Percentiles rank a stretch among this genome's conserved stretches.
Conservation (phyloP, 1,284 basidiomycete species). For the Microbotryomycetes sp. region DNA sequence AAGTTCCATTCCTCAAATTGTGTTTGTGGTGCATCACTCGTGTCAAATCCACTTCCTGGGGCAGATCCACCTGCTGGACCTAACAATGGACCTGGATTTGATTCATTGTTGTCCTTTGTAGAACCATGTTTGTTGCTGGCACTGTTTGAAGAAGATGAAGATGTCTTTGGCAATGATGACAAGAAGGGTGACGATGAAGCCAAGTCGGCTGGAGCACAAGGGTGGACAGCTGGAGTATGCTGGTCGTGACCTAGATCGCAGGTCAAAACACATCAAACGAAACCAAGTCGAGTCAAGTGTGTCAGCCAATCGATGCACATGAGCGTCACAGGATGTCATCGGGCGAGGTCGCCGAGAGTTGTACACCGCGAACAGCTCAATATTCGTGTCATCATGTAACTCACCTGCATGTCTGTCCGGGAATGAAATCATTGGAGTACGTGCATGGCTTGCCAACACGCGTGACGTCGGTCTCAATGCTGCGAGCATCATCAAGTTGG, state of each 20-base stretch:
- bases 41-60: not conserved
- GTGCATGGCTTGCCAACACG: constrained; percentile 7
- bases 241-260: not conserved
- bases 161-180: constrained; percentile 4
- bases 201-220: constrained; percentile 27
- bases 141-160: not conserved
- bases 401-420: constrained; percentile 21
- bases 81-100: not conserved
- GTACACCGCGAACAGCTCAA: not conserved
- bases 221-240: constrained; percentile 21
- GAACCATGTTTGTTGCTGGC: constrained; percentile 12
- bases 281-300: too few relatives aligned
- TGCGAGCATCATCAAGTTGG: constrained; percentile 12
- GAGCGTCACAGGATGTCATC: too few relatives aligned
- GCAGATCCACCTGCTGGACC: not conserved
- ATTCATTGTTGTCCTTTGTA: not conserved
- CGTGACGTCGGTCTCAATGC: not conserved
- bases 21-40: not conserved
- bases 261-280: too few relatives aligned
- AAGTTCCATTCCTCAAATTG: constrained; percentile 21
- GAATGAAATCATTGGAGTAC: constrained; percentile 24
- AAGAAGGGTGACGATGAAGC: constrained; percentile 23
- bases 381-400: not conserved
- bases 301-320: too few relatives aligned
- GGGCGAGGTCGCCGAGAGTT: too few relatives aligned